Base-by-base conservation (phyloP, 768 basidiomycete species). In the Hericium coralloides region DNA sequence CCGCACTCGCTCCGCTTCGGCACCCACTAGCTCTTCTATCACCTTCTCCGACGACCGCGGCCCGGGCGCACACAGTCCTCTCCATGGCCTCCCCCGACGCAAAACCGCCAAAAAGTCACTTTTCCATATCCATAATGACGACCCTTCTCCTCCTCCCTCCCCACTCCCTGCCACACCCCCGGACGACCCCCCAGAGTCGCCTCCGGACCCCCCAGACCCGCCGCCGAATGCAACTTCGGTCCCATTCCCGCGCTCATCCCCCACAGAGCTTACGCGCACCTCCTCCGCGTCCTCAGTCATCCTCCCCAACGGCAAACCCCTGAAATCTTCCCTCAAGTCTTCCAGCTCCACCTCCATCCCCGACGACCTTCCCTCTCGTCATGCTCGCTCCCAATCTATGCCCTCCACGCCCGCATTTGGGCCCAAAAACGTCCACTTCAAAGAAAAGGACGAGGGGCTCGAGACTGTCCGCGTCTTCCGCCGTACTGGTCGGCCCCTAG, bases 361-460 rank as follows among this genome's bases (percentile, higher is more conserved):
- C 57, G 55, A 55, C 45, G 61, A 62, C 52, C 60, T 55, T 53
- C 38, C 9, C 18, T 43, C 39, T 49, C n/a, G 57, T 68, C 71
- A 64, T 61, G 62, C 53, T 72, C 74, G 71, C 61, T 70, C 75
- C 25, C 75, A 69, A 67, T 86, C 85, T 8, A 82, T 80, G 31
- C 89, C 93, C 0, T 69, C 80, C 1, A 83, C 85, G 0, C 87
- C 80, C 0, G 54, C 36, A 2, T 61, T 58, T 26, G 73, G 76
- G 12, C 81, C 80, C 1, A 95, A 95, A 74, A 87, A 83, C 53
- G 95, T 98, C 0, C 94, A 95, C 67, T 98, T 98, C 64, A 76
- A 81, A 0, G 76, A 79, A 51, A 75, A 80, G 58, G 78, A 79
- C 47, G 76, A 78, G n/a, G 80, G 72, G 0, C 74, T 89, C 22